Evolutionary conservation across 805 yeast species (phyloP), one percentile per base, ranked within the genome.

Genomic region (Torulaspora franciscae): DNA sequence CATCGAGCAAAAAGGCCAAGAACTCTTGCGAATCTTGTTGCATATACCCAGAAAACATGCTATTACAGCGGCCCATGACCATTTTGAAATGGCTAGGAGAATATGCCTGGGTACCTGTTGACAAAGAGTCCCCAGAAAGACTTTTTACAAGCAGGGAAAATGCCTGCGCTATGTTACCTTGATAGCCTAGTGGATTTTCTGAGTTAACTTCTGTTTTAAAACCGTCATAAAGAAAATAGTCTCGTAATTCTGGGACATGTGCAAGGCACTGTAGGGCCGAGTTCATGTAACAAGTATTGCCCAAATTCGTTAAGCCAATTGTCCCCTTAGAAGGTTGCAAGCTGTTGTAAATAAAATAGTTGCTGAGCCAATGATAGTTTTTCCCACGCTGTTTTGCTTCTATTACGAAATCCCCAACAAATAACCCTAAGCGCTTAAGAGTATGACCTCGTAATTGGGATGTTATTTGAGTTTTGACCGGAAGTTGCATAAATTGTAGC

Each of bases 11-110:
- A 73, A 86, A 91, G 11, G 95, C 89, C 39, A 91, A 71, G 57
- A 93, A 84, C 59, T 93, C 98, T 62, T 93, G 98, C 0, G 97
- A 87, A 61, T 91, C 99, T 60, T 91, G 98, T 62, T 93, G 98
- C 52, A 77, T 80, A 58, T 83, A 88, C 0, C 93, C 96, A 0
- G 85, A 75, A 69, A 93, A 93, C 79, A 86, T 79, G 1, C 83
- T 76, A 32, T 89, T 85, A 58, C 76, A 85, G 48, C 81, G 75
- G 0, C 97, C 98, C 27, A 91, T 74, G 0, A 86, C 80, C 27
- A 73, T 69, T 56, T 86, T 88, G 68, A 91, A 89, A 26, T 80
- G 85, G 32, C 85, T 68, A 1, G 98, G 97, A 1, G 88, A 68
- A 48, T 65, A 68, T 3, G 66, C 50, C 9, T 63, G 42, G 42